Conservation (phyloP, 2,329 filamentous ascomycete genomes). For the Diaporthe australafricana region DNA sequence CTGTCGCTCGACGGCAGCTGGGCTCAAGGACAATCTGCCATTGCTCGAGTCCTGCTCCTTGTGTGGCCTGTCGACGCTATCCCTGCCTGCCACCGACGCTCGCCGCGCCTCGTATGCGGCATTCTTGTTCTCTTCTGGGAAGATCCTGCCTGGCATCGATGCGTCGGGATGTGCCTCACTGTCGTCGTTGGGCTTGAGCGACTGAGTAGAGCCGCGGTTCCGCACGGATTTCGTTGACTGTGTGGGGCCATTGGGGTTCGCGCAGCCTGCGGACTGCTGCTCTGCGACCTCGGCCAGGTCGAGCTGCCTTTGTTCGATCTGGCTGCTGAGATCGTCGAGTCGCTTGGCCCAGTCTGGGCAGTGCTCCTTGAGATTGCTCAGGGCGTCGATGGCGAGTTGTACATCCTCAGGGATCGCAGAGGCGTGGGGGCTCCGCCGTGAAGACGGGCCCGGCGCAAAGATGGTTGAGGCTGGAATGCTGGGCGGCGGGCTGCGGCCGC, state of each 20-base stretch:
- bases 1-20: constrained; percentile 52
- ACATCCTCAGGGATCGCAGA: constrained; percentile 41
- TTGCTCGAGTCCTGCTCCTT: constrained; percentile 29
- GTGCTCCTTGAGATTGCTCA: constrained; percentile 65
- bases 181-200: constrained; percentile 42
- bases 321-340: constrained; percentile 69
- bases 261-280: background rate
- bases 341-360: constrained; percentile 70
- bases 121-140: constrained; percentile 5
- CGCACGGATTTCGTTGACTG: constrained; percentile 43
- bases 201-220: constrained; percentile 44
- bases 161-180: constrained; percentile 32
- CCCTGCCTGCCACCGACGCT: constrained; percentile 10
- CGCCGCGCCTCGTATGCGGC: constrained; percentile 25
- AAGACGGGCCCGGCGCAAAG: constrained; percentile 29
- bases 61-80: constrained; percentile 31
- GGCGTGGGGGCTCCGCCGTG: constrained; percentile 10
- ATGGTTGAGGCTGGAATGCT: constrained; percentile 36
- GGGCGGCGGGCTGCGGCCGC: constrained; percentile 34
- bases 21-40: constrained; percentile 48
- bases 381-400: constrained; percentile 62
- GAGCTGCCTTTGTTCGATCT: constrained; percentile 71
- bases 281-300: constrained; percentile 61
- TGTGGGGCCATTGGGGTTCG: constrained; percentile 39
- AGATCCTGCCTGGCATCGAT: background rate